These are phyloP conservation scores for Leccinum subatratum DNA, from an alignment of 1,284 basidiomycete species.

Conservation along the genomic window DNA sequence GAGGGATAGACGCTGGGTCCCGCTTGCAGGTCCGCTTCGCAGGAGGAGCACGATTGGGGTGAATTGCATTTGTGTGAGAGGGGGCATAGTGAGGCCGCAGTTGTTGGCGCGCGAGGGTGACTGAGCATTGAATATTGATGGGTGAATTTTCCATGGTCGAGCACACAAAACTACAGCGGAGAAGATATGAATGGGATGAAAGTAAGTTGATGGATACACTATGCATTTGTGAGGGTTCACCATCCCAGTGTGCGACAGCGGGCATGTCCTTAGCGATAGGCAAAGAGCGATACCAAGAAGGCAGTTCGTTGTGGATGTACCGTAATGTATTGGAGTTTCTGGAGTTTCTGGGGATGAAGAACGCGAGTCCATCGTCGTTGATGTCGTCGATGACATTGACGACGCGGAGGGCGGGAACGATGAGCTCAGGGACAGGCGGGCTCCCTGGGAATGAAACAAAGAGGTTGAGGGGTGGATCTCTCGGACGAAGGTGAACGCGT, in stretches of 20 bases:
- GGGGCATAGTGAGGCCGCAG: conserved; percentile 28
- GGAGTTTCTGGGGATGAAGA: conserved; percentile 68
- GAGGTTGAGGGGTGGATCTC: no score
- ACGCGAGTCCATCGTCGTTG: conserved; percentile 55
- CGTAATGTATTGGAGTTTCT: conserved; percentile 53
- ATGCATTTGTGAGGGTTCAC: conserved; percentile 40
- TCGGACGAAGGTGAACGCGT: no score
- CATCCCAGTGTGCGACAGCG: conserved; percentile 32
- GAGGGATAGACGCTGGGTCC: conserved; percentile 44
- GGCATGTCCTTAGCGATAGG: conserved; percentile 38
- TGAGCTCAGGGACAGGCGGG: conserved; percentile 6
- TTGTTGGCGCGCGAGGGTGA: conserved; percentile 12
- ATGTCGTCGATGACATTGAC: conserved; percentile 50
- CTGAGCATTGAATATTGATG: conserved; percentile 9
- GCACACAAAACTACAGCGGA: conserved; percentile 20
- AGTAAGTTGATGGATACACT: conserved; percentile 21
- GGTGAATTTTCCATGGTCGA: conserved; percentile 20
- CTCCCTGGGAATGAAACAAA: no score
- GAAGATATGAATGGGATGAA: conserved; percentile 5
- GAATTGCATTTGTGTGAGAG: conserved; percentile 29
- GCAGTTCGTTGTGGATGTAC: conserved; percentile 49
- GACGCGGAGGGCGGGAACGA: conserved; percentile 8
- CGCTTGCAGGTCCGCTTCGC: conserved; percentile 50
- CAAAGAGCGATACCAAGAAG: conserved; percentile 55
- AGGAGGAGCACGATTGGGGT: no score